Percentiles rank a stretch among this genome's conserved stretches.
phyloP scores from a whole-genome alignment of 768 basidiomycete species.

The Suillus ampliporus region DNA sequence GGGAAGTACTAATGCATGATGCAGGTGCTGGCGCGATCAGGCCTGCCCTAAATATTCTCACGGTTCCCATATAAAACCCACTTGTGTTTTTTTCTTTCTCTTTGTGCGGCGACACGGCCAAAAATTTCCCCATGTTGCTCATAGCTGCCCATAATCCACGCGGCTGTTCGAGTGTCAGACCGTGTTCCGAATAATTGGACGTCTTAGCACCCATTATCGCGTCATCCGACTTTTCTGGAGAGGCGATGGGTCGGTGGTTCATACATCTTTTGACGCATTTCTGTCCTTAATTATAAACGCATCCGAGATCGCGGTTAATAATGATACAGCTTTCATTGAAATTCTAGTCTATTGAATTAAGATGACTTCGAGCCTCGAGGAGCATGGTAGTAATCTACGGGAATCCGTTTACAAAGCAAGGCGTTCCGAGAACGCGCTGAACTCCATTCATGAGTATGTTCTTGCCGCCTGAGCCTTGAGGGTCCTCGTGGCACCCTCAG shows the following conservation, averaged over 20 bases:
- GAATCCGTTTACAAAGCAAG: too few relatives aligned
- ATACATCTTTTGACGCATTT: conserved; percentile 32
- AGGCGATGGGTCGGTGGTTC: conserved; percentile 82
- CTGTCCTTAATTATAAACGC: neutral
- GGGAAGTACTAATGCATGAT: too few relatives aligned
- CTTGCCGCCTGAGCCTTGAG: too few relatives aligned
- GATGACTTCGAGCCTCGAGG: too few relatives aligned
- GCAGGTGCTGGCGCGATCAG: conserved; percentile 2
- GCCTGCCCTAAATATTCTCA: conserved; percentile 32
- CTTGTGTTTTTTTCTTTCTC: conserved; percentile 18
- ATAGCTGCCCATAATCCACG: conserved; percentile 65
- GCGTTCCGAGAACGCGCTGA: too few relatives aligned
- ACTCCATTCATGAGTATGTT: too few relatives aligned
- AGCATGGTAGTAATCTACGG: too few relatives aligned
- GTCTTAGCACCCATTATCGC: conserved; percentile 82
- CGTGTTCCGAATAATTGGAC: conserved; percentile 78
- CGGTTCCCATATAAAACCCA: conserved; percentile 12
- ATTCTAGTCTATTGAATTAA: too few relatives aligned
- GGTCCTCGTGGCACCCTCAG: too few relatives aligned
- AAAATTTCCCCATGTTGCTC: conserved; percentile 89
- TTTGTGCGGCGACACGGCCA: conserved; percentile 87
- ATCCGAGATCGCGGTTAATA: too few relatives aligned
- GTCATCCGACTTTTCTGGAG: conserved; percentile 47
- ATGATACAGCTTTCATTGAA: too few relatives aligned
- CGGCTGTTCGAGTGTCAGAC: conserved; percentile 90